These are phyloP conservation scores for Parachaetomium inaequale DNA, from an alignment of 495 filamentous ascomycete species.

Conservation along the genomic window DNA sequence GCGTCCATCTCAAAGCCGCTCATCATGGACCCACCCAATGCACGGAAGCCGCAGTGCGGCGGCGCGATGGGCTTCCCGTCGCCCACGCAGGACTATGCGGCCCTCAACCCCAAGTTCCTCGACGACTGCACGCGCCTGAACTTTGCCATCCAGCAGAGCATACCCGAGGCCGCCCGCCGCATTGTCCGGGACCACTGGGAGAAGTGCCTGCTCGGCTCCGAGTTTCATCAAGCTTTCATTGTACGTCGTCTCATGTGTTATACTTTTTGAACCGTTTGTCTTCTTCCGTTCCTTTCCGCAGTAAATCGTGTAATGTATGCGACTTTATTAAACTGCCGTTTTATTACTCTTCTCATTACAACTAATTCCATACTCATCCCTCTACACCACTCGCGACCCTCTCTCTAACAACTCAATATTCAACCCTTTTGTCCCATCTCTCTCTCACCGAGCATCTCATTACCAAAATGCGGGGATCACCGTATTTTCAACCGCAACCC, in stretches of 20 bases:
- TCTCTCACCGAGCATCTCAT: background rate
- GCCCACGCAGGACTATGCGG: constrained; percentile 36
- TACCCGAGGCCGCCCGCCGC: constrained; percentile 44
- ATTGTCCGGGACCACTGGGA: constrained; percentile 48
- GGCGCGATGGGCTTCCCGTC: constrained; percentile 37
- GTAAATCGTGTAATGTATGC: background rate
- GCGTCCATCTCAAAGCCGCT: constrained; percentile 29
- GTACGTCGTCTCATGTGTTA: constrained; percentile 33
- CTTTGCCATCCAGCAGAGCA: constrained; percentile 40
- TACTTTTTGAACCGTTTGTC: background rate
- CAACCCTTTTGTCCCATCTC: background rate
- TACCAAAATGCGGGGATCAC: background rate
- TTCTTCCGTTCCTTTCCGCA: background rate
- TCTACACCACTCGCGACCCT: too few relatives aligned
- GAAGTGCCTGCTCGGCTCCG: constrained; percentile 48
- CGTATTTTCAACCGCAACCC: background rate
- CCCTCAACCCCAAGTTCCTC: constrained; percentile 37
- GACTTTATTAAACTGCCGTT: background rate
- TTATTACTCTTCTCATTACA: background rate
- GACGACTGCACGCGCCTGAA: constrained; percentile 44
- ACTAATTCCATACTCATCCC: background rate
- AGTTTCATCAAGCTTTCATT: constrained; percentile 49
- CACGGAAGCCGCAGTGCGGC: constrained; percentile 16
- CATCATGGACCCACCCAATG: constrained; percentile 42
- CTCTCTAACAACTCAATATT: background rate